These are phyloP conservation scores for Cryomyces minteri DNA, from an alignment of 495 filamentous ascomycete species.

Conservation along the genomic window DNA sequence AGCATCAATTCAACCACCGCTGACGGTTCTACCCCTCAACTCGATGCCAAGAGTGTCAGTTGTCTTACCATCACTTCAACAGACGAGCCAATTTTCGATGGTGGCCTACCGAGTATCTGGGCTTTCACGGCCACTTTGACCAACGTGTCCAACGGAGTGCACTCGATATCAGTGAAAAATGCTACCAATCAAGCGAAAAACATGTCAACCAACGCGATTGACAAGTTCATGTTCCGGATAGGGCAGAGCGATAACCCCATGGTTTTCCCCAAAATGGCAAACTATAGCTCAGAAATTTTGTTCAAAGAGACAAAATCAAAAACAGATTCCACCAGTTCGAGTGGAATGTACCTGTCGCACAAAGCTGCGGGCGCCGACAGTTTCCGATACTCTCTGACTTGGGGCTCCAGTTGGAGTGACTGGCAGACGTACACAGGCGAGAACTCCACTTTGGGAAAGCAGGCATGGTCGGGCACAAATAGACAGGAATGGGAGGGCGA, in stretches of 20 bases:
- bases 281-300: conserved; percentile 25
- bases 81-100: conserved; percentile 15
- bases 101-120: conserved; percentile 36
- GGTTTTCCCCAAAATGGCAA: conserved; percentile 35
- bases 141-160: conserved; percentile 46
- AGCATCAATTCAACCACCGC: conserved; percentile 34
- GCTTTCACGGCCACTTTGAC: conserved; percentile 32
- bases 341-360: conserved; percentile 31
- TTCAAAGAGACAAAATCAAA: conserved; percentile 3
- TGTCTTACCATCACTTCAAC: conserved; percentile 21
- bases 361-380: conserved; percentile 43
- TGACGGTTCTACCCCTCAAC: conserved; percentile 19
- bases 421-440: conserved; percentile 37
- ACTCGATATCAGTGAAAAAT: conserved; percentile 41
- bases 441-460: conserved; percentile 24
- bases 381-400: conserved; percentile 47
- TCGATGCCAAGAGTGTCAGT: conserved; percentile 24
- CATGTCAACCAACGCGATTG: conserved; percentile 28
- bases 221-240: conserved; percentile 38
- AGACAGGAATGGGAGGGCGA: conserved; percentile 44
- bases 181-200: conserved; percentile 20
- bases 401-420: conserved; percentile 36
- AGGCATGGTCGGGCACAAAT: conserved; percentile 42
- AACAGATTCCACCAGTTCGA: not conserved
- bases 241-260: conserved; percentile 40